Evolutionary conservation across 768 basidiomycete genomes (phyloP).

Genomic region (Leccinum sublutescens): DNA sequence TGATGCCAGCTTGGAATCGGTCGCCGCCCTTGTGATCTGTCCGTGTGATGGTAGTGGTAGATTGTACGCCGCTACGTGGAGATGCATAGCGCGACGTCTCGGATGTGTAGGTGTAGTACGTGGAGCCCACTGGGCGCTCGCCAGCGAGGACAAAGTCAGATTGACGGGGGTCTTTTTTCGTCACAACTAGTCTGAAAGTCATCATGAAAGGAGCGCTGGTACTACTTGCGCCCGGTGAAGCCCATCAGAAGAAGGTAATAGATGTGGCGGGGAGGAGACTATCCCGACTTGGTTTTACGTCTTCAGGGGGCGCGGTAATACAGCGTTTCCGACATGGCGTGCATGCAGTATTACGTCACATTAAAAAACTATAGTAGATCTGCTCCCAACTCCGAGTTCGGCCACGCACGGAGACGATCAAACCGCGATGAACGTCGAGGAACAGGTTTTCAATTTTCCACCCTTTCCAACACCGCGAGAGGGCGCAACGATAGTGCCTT

Average conservation of each 20-base stretch:
- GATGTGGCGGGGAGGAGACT: background rate
- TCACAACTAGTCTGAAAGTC: conserved; percentile 22
- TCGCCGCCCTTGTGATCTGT: conserved; percentile 17
- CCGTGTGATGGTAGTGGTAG: conserved; percentile 27
- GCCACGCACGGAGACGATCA: background rate
- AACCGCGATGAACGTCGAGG: background rate
- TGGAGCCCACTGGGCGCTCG: background rate
- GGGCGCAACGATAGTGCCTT: conserved; percentile 43
- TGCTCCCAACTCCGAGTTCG: background rate
- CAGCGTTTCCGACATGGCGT: background rate
- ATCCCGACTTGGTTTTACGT: background rate
- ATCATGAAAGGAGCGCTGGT: conserved; percentile 8
- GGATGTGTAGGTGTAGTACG: conserved; percentile 6
- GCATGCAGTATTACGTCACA: background rate
- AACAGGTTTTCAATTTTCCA: conserved; percentile 34
- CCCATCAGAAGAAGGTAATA: background rate
- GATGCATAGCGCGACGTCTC: background rate
- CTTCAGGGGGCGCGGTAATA: background rate
- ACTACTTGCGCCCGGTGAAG: background rate
- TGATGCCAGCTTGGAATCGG: conserved; percentile 26
- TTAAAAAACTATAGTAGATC: background rate
- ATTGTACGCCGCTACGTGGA: conserved; percentile 10
- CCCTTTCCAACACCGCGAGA: conserved; percentile 45
- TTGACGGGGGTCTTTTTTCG: conserved; percentile 24
- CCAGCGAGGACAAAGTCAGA: conserved; percentile 22